Base-by-base conservation (phyloP, 208 protist species). In the Tritrichomonas musculus region DNA sequence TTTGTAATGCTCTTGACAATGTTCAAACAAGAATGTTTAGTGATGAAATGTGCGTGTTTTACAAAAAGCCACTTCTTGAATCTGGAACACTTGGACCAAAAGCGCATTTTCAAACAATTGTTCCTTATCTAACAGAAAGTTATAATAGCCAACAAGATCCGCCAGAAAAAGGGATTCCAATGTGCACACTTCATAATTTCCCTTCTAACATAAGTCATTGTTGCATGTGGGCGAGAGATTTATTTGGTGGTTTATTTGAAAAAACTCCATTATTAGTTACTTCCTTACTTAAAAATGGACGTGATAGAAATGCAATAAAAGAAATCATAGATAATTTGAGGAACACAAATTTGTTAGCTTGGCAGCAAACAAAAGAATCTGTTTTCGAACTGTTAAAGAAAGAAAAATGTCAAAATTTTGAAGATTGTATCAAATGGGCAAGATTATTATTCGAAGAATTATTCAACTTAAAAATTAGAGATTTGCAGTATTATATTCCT, bases 171-270 rank as follows among this genome's bases (percentile, higher is more conserved):
- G 96, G 96, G 11, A 99, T 99, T 94, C 98, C 99, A 47, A 96
- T 99, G 30, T 99, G 99, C 96, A 99, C 99, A 22, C 95, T 99
- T 36, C 99, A 99, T 95, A 99, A 99, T 96, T 99, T 99, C 96
- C 99, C 99, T 27, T 98, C 99, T 95, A 95, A 96, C 47, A 14
- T 66, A 41, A 30, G 47, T 20, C 82, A 92, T 39, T 92, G 82
- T 39, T 69, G 47, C 50, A 66, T 69, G 55, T 92, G 82, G 82
- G 47, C 82, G 17, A 44, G 82, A 27, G 47, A 57, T 65, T 8
- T 47, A 22, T 92, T 92, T 49, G 47, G 39, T 64, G 82, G 82
- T 17, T 5, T 69, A 1, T 92, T 92, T 50, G 82, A 92, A 66
- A n/a, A 44, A 41, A 22, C 4, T n/a, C 93, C 93, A 55, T 1